Conservation (phyloP, 805 yeast genomes). For the Barnettozyma salicaria region DNA sequence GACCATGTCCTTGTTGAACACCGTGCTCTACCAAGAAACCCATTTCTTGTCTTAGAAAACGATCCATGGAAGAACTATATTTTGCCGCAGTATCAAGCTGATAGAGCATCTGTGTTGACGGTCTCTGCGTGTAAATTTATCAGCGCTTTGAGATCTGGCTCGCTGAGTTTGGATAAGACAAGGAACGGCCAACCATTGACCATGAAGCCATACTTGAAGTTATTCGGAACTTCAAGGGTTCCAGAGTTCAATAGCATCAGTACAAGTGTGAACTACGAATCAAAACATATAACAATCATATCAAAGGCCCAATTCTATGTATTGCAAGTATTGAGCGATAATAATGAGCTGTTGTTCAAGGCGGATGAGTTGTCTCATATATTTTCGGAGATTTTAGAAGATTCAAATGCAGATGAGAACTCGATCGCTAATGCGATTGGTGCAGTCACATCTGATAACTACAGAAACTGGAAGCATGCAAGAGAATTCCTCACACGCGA, state of each 20-base stretch:
- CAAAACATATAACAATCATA: conserved; percentile 69
- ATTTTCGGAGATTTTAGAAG: conserved; percentile 60
- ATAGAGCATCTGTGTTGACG: conserved; percentile 60
- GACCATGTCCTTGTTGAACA: conserved; percentile 35
- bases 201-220: conserved; percentile 60
- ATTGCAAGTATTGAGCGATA: conserved; percentile 71
- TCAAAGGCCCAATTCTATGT: conserved; percentile 83
- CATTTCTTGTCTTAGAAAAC: conserved; percentile 66
- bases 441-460: conserved; percentile 79
- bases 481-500: conserved; percentile 43
- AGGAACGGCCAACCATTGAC: conserved; percentile 46
- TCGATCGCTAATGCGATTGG: conserved; percentile 75
- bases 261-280: conserved; percentile 57
- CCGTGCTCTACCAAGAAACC: conserved; percentile 62
- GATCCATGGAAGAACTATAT: conserved; percentile 57
- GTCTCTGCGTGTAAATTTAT: conserved; percentile 64
- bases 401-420: conserved; percentile 53
- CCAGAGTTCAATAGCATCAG: conserved; percentile 59
- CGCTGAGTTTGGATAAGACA: conserved; percentile 55
- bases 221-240: conserved; percentile 64
- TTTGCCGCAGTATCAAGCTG: conserved; percentile 56
- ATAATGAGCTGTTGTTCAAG: conserved; percentile 57
- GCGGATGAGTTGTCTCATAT: conserved; percentile 62
- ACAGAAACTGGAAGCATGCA: conserved; percentile 76
- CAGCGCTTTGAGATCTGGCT: conserved; percentile 47